Percentiles rank a stretch among this genome's conserved stretches.
These are phyloP conservation scores for cucumber (Cucumis sativus) DNA, from an alignment of 306 rosid species.

Conservation along the genomic window Cucumber_9930_V3 NC_026661.2:20570001-20570500, in stretches of 20 bases:
- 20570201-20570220: not conserved
- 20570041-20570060: conserved; percentile 74
- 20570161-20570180: not conserved
- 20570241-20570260: not conserved
- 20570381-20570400: not conserved
- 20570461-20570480: too few species aligned
- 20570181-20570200: not conserved
- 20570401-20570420: not conserved
- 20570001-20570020: not conserved
- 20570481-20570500: not conserved
- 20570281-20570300: not conserved
- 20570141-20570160: not conserved
- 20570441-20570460: too few species aligned
- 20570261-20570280: not conserved
- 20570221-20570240: not conserved
- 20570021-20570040: not conserved
- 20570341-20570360: not conserved
- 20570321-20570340: not conserved
- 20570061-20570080: conserved; percentile 66
- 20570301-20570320: not conserved
- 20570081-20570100: conserved; percentile 53
- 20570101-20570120: conserved; percentile 61
- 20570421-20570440: too few species aligned
- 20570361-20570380: not conserved
- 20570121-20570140: not conserved